These are phyloP conservation scores for Colletotrichum scovillei DNA, from an alignment of 2,329 filamentous ascomycete species.

Conservation along the genomic window DNA sequence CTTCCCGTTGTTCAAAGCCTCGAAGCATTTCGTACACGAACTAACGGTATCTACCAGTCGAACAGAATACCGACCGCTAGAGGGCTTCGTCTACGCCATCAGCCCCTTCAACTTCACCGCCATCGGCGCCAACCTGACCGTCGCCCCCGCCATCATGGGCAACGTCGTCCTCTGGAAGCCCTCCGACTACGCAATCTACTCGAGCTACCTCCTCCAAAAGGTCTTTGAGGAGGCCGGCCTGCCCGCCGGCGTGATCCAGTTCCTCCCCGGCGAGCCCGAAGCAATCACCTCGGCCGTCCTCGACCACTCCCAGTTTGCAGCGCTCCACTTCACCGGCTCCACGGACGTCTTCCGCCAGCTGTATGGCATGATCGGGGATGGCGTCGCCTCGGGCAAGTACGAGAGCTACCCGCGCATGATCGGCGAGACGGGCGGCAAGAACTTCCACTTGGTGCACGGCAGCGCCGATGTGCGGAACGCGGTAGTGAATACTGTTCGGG, in stretches of 20 bases:
- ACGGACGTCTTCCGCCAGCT: conserved; percentile 90
- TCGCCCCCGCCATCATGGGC: conserved; percentile 86
- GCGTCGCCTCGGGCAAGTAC: conserved; percentile 85
- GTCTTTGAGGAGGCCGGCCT: conserved; percentile 95
- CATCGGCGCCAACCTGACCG: conserved; percentile 88
- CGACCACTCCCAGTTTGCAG: conserved; percentile 82
- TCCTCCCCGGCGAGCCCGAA: conserved; percentile 88
- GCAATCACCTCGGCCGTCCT: conserved; percentile 84
- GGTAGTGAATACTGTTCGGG: conserved; percentile 83
- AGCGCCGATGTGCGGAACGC: conserved; percentile 84
- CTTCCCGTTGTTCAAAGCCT: too few relatives aligned
- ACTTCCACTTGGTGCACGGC: conserved; percentile 86
- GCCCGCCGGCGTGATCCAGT: conserved; percentile 90
- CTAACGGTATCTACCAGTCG: conserved; percentile 51
- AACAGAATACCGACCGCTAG: conserved; percentile 87
- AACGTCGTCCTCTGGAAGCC: conserved; percentile 98
- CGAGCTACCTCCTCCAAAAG: conserved; percentile 90
- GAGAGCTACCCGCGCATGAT: conserved; percentile 88
- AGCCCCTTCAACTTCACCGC: conserved; percentile 98
- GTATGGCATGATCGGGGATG: conserved; percentile 86
- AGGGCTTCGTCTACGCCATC: conserved; percentile 95
- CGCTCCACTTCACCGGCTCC: conserved; percentile 95
- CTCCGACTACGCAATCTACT: conserved; percentile 90
- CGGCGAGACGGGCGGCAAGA: conserved; percentile 93
- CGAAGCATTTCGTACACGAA: too few relatives aligned